Evolutionary conservation across 176 grass and related monocot species (phyloP).

Genomic region (Carex scoparia): DNA sequence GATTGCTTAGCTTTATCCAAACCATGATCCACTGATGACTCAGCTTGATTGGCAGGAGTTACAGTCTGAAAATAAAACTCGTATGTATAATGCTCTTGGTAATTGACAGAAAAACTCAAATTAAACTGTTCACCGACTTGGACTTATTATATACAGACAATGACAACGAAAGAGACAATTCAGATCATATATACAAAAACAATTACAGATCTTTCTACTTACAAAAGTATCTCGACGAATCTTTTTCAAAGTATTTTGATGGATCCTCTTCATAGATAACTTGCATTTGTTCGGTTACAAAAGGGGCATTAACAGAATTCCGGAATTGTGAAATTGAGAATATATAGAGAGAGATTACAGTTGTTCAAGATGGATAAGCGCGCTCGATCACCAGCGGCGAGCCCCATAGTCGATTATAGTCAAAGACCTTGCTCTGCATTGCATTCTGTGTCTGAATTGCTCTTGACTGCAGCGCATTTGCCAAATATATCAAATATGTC

Average conservation of each 20-base stretch:
- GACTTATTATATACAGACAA: not conserved
- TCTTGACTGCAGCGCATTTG: no score
- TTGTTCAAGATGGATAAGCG: not conserved
- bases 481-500: no score
- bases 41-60: constrained; percentile 41
- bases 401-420: not conserved
- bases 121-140: not conserved
- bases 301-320: not conserved
- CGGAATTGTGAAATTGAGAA: not conserved
- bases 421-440: no score
- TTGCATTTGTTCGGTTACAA: not conserved
- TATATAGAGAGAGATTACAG: not conserved
- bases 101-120: not conserved
- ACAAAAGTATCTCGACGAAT: not conserved
- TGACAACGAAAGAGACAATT: not conserved
- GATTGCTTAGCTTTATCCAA: not conserved
- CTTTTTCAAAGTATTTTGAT: not conserved
- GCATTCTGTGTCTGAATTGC: no score
- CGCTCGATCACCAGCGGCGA: not conserved
- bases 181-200: not conserved
- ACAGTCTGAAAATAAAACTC: no score
- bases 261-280: not conserved
- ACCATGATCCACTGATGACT: constrained; percentile 24
- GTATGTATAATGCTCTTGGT: not conserved
- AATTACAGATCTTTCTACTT: not conserved